Percentiles rank a stretch among this genome's conserved stretches.
Conservation (phyloP, 116 monocot genomes). For the Posidonia oceanica region DNA sequence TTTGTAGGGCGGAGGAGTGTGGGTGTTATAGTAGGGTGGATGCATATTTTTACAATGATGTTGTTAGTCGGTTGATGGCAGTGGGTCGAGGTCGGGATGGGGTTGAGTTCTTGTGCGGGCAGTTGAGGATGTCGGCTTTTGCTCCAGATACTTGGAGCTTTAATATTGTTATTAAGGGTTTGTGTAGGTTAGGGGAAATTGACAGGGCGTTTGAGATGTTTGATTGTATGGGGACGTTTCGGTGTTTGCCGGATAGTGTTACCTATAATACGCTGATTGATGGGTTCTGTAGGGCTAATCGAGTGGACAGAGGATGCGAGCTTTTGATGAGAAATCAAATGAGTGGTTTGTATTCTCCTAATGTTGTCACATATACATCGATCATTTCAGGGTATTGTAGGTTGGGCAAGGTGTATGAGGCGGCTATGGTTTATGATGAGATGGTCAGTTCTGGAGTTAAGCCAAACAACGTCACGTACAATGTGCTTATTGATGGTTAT, state of each 20-base stretch:
- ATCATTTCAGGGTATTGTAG: conserved; percentile 54
- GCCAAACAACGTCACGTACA: conserved; percentile 59
- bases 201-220: conserved; percentile 38
- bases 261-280: conserved; percentile 48
- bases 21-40: conserved; percentile 7
- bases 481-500: conserved; percentile 80
- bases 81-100: conserved; percentile 26
- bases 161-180: conserved; percentile 45
- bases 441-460: conserved; percentile 42
- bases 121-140: conserved; percentile 14
- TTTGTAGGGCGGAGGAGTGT: conserved; percentile 19
- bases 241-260: conserved; percentile 39
- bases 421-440: conserved; percentile 34
- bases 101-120: conserved; percentile 25
- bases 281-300: conserved; percentile 40
- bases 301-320: conserved; percentile 29
- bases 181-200: conserved; percentile 42
- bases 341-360: conserved; percentile 17
- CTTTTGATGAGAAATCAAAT: conserved; percentile 23
- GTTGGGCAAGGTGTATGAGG: conserved; percentile 46
- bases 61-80: conserved; percentile 24
- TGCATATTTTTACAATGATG: conserved; percentile 24
- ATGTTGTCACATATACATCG: conserved; percentile 54
- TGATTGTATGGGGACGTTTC: conserved; percentile 34
- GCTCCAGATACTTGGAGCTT: conserved; percentile 57